Evolutionary conservation across 2,329 filamentous ascomycete genomes (phyloP).

Genomic region (Neophaeococcomyces aloes): DNA sequence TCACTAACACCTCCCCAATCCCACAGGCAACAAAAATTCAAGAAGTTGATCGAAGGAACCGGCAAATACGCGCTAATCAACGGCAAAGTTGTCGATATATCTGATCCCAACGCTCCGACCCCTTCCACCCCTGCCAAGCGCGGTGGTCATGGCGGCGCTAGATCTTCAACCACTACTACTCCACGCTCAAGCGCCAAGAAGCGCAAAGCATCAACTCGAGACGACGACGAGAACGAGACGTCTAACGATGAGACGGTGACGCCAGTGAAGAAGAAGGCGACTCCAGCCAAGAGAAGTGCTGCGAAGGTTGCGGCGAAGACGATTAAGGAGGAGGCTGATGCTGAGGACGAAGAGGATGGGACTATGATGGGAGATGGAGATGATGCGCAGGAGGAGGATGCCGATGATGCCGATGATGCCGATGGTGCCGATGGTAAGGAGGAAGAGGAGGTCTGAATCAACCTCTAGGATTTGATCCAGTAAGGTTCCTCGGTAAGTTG

Average conservation of each 20-base stretch:
- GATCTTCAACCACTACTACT: not conserved
- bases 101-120: not conserved
- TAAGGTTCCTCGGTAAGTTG: no score
- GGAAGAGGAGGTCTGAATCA: not conserved
- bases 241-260: not conserved
- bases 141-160: slow-evolving; percentile 2
- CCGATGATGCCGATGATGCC: not conserved
- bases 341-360: not conserved
- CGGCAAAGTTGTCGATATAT: slow-evolving; percentile 11
- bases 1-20: not conserved
- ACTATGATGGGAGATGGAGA: no score
- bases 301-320: not conserved
- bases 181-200: slow-evolving; percentile 1
- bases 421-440: not conserved
- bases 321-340: not conserved
- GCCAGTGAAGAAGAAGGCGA: not conserved
- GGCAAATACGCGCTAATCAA: slow-evolving; percentile 1
- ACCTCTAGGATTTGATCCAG: no score
- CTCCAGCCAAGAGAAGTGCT: slow-evolving; percentile 1
- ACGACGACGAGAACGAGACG: not conserved
- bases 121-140: slow-evolving; percentile 4
- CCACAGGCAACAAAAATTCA: slow-evolving; percentile 8
- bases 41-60: slow-evolving; percentile 8
- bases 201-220: not conserved
- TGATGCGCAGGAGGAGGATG: not conserved